Base-by-base conservation (phyloP, 306 rosid species). In the Lathyrus aphaca region DNA sequence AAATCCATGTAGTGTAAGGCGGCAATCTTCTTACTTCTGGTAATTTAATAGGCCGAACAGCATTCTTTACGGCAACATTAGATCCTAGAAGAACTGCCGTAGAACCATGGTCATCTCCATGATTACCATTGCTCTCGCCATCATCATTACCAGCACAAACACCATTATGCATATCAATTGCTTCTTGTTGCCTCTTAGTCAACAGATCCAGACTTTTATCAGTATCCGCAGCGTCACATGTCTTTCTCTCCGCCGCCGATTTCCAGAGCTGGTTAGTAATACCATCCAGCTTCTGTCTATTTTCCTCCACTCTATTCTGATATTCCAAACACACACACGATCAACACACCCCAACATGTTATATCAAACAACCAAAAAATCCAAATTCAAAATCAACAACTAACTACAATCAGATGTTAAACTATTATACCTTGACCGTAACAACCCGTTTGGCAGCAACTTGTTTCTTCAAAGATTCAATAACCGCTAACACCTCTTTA, bases 1-100 rank as follows among this genome's bases (percentile, higher is more conserved):
- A 91, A 72, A 91, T 87, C 99, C 99, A 95, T 19, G 99, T 87
- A 53, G 99, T 95, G 83, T 95, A 95, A 71, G 97, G 92, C 64
- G 99, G 96, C 74, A 95, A 72, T 87, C 86, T 84, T 83, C 83
- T 91, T 9, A 83, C 79, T 87, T 91, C 99, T 3, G 88, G 79
- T 55, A 95, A 84, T 83, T 91, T 95, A 54, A 89, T 83, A 67
- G 99, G 97, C 64, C 96, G 97, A 69, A 91, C 96, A 65, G 95
- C 89, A 82, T 87, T 95, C 87, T 88, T 91, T 53, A 86, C 90
- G 37, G 99, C 85, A 74, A 91, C 92, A 82, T 88, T 91, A 73
- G 91, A 87, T 69, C 97, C 99, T 48, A 95, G 79, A 86, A 95
- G 97, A 85, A 95, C 97, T 46, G 99, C 97, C 11, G 96, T 84